Percentiles rank a stretch among this genome's conserved stretches.
phyloP scores from a whole-genome alignment of 106 monocot species.

The Platanthera guangdongensis region DNA sequence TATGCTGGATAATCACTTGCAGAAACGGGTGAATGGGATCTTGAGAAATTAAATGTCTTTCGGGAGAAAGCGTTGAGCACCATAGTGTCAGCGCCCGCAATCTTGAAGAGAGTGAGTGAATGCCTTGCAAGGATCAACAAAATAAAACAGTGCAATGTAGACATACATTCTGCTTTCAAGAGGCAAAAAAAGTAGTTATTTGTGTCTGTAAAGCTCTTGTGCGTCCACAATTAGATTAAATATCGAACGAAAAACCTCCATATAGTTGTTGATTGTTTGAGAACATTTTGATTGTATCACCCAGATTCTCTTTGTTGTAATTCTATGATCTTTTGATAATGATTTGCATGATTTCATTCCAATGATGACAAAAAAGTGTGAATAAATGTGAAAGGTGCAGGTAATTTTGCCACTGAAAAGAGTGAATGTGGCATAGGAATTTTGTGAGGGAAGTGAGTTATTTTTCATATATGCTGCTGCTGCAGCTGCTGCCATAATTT shows the following conservation, averaged over 20 bases:
- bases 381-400: too few relatives aligned
- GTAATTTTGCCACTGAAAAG: too few relatives aligned
- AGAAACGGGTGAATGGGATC: slow-evolving; percentile 27
- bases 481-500: too few relatives aligned
- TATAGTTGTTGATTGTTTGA: too few relatives aligned
- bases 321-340: too few relatives aligned
- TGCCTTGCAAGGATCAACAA: slow-evolving; percentile 47
- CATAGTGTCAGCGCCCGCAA: slow-evolving; percentile 27
- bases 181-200: slow-evolving; percentile 9
- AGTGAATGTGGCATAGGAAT: too few relatives aligned
- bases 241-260: background rate
- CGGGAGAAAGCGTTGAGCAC: slow-evolving; percentile 36
- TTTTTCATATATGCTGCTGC: too few relatives aligned
- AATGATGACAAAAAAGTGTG: too few relatives aligned
- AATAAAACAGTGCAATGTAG: slow-evolving; percentile 21
- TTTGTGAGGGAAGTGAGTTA: too few relatives aligned
- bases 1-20: slow-evolving; percentile 5
- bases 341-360: too few relatives aligned
- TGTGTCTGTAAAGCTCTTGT: background rate
- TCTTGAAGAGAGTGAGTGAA: slow-evolving; percentile 58
- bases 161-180: slow-evolving; percentile 40
- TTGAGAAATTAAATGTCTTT: slow-evolving; percentile 32
- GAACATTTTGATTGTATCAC: too few relatives aligned
- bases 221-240: background rate
- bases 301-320: too few relatives aligned